Evolutionary conservation across 176 grass and related monocot species (phyloP), one percentile per base, ranked within the genome.

Genomic region (Guadua angustifolia): DNA sequence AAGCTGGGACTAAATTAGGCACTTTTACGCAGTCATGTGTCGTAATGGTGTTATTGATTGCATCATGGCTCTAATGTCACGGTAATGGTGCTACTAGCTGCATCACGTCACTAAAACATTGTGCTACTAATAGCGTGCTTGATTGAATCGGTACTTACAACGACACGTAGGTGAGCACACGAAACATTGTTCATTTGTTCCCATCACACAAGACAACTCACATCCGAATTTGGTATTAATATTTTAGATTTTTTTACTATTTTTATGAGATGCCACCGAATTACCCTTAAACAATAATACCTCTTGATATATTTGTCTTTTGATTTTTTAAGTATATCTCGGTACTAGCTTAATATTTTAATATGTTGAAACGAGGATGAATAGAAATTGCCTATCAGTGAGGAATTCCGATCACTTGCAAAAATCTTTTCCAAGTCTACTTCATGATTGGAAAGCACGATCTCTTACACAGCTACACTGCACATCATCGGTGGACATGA

Each of bases 1-100:
- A 40, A 79, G 66, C 58, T 73, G 87, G 69, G 55, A 72, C 4
- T 66, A 15, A 13, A 29, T 12, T 36, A 47, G 39, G 14, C 17
- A 7, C 29, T 50, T 33, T 15, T 29, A 16, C 5, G 58, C 22
- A 21, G 59, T 66, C 43, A 44, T 32, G 57, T 22, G 17, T 62
- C 39, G 45, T 33, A 17, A 46, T 46, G 22, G 15, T 78, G 75
- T 78, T 11, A 32, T 17, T 33, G 9, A 17, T 21, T 8, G 58
- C 74, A 43, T 32, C 76, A 47, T 47, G 58, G 15, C 75, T 63
- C 22, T 13, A 6, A 56, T 63, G 58, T 32, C 47, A 74, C 35
- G 71, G 11, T 18, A 21, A 36, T 10, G 40, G 59, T 14, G 59
- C 25, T 64, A 46, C 4, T 61, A 26, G 58, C 4, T 61, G 56